These are phyloP conservation scores for Penicillium nordicum DNA, from an alignment of 2,329 filamentous ascomycete genomes.

Conservation along the genomic window DNA sequence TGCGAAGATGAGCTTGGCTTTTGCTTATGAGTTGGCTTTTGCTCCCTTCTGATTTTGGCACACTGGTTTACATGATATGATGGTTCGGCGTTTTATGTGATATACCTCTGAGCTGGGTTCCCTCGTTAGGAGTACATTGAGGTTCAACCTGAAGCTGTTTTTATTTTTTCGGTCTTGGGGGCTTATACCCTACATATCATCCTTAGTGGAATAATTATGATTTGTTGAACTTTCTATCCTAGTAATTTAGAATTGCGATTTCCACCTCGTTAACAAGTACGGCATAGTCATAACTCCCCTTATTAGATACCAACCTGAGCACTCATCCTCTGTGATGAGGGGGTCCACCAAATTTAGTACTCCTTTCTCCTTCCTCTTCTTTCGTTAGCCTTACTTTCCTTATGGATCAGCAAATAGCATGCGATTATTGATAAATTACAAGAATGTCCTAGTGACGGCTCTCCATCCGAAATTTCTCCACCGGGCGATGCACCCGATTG, in stretches of 20 bases:
- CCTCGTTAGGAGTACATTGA: constrained; percentile 1
- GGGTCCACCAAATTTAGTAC: background rate
- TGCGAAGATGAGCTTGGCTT: constrained; percentile 74
- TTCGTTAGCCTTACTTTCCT: background rate
- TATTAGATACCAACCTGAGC: background rate
- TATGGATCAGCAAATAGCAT: background rate
- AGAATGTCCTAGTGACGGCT: background rate
- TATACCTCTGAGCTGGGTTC: constrained; percentile 20
- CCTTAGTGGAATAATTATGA: background rate
- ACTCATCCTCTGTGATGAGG: background rate
- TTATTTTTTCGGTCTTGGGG: background rate
- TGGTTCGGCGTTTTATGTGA: constrained; percentile 17
- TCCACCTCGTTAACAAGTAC: too few species aligned
- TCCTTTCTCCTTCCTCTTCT: background rate
- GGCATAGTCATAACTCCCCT: too few species aligned
- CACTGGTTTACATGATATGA: background rate
- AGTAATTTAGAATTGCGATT: background rate
- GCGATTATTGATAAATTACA: background rate
- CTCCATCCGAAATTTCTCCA: constrained; percentile 5
- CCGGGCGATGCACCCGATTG: background rate
- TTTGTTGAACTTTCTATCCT: background rate
- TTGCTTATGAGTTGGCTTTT: constrained; percentile 81
- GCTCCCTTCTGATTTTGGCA: constrained; percentile 56
- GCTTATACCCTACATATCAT: background rate
- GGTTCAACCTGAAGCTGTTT: background rate